phyloP scores from a whole-genome alignment of 768 basidiomycete species.

The Podaxis rugospora region DNA sequence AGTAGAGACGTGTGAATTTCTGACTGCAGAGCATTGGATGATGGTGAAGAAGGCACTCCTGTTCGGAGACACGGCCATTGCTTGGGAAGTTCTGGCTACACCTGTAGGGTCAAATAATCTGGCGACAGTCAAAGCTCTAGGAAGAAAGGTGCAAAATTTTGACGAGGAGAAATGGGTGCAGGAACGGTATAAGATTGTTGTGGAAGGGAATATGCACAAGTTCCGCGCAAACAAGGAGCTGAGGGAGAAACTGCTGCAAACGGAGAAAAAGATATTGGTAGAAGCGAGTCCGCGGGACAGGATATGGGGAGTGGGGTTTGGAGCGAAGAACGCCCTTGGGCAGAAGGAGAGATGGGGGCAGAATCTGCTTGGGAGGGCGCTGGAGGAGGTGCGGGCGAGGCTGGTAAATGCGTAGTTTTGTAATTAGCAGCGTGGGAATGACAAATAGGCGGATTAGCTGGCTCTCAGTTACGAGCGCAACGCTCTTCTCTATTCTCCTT shows the following conservation, averaged over 20 bases:
- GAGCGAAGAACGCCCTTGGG: conserved; percentile 42
- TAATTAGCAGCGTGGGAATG: conserved; percentile 17
- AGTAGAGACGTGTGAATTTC: conserved; percentile 31
- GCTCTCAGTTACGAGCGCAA: conserved; percentile 13
- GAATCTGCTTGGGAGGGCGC: conserved; percentile 50
- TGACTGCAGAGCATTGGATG: conserved; percentile 63
- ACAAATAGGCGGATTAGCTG: conserved; percentile 9
- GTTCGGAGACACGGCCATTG: conserved; percentile 42
- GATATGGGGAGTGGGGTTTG: conserved; percentile 63
- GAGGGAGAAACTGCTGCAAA: conserved; percentile 36
- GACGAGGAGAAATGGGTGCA: conserved; percentile 43
- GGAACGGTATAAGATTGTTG: conserved; percentile 44
- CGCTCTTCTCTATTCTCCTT: conserved; percentile 1
- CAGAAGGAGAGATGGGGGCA: conserved; percentile 45
- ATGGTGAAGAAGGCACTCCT: conserved; percentile 60
- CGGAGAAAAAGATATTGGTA: conserved; percentile 43
- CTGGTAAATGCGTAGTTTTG: conserved; percentile 23
- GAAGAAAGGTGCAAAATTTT: conserved; percentile 44
- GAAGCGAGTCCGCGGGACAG: conserved; percentile 58
- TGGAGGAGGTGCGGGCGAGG: conserved; percentile 34
- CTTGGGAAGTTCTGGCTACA: conserved; percentile 34
- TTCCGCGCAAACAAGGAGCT: conserved; percentile 45
- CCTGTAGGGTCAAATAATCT: conserved; percentile 30
- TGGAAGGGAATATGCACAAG: conserved; percentile 50
- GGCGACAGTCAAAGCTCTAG: conserved; percentile 47